These are phyloP conservation scores for Arctium minus DNA, from an alignment of 129 eudicot species.

Conservation along the genomic window DNA sequence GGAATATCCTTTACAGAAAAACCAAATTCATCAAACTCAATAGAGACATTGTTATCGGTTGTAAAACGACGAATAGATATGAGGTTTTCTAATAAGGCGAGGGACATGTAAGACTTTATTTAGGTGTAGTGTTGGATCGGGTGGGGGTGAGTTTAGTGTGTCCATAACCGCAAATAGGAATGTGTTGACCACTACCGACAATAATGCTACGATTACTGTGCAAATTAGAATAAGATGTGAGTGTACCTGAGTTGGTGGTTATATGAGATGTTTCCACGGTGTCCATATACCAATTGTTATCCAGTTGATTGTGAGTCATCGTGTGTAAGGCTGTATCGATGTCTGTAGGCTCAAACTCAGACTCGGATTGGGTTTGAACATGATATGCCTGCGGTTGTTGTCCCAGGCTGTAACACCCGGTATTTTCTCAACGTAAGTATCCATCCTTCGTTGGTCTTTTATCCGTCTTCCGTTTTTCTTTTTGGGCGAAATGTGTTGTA, in stretches of 20 bases:
- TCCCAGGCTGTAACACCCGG: too few species aligned
- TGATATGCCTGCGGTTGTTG: too few species aligned
- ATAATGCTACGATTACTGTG: neutral
- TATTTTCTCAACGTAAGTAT: too few species aligned
- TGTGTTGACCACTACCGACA: neutral
- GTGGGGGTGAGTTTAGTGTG: too few species aligned
- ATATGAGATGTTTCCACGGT: neutral
- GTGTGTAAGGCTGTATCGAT: too few species aligned
- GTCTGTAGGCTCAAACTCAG: too few species aligned
- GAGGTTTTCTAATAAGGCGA: too few species aligned
- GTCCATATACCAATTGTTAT: neutral
- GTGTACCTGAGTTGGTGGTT: neutral
- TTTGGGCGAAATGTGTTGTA: too few species aligned
- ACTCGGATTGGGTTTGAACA: too few species aligned
- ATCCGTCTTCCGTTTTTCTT: too few species aligned
- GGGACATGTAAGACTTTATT: neutral
- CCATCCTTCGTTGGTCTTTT: too few species aligned
- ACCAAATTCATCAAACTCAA: neutral
- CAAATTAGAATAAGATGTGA: neutral
- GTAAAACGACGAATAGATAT: neutral
- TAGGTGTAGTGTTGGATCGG: neutral
- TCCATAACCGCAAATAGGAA: neutral
- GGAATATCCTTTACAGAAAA: neutral
- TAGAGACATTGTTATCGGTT: neutral
- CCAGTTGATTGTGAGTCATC: neutral